A percentile compares a stretch with the other conserved stretches of the same genome.
phyloP scores from a whole-genome alignment of 169 alveolate species.

The Cryptosporidium ryanae region DNA sequence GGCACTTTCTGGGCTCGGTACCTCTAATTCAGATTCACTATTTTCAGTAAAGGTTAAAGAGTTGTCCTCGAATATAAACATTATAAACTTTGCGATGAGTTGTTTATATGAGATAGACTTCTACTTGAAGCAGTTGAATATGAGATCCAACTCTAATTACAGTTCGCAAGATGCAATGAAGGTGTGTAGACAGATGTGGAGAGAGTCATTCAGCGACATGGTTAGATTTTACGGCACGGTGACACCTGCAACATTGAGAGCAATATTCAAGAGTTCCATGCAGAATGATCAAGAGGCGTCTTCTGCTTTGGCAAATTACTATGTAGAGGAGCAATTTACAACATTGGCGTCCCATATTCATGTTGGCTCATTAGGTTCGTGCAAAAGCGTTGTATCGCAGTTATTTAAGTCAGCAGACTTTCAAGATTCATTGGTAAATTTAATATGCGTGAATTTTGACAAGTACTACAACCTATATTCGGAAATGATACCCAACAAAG shows the following conservation, averaged over 20 bases:
- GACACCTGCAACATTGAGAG: conserved; percentile 61
- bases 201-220: conserved; percentile 55
- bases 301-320: conserved; percentile 36
- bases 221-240: conserved; percentile 55
- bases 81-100: conserved; percentile 68
- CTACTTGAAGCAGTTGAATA: background rate
- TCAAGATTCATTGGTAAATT: conserved; percentile 16
- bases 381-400: conserved; percentile 43
- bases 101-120: conserved; percentile 62
- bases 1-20: conserved; percentile 12
- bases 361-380: conserved; percentile 14
- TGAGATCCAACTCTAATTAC: conserved; percentile 9
- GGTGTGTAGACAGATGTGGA: conserved; percentile 67
- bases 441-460: conserved; percentile 24
- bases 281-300: conserved; percentile 61
- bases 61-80: conserved; percentile 8
- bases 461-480: background rate
- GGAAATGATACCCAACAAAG: background rate
- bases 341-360: conserved; percentile 36
- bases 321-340: conserved; percentile 57
- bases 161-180: conserved; percentile 51
- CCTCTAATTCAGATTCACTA: conserved; percentile 2
- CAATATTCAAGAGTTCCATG: conserved; percentile 51
- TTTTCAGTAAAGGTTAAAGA: background rate
- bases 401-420: conserved; percentile 71